Conservation (phyloP, 1,284 basidiomycete genomes). For the Boletus sp. region DNA sequence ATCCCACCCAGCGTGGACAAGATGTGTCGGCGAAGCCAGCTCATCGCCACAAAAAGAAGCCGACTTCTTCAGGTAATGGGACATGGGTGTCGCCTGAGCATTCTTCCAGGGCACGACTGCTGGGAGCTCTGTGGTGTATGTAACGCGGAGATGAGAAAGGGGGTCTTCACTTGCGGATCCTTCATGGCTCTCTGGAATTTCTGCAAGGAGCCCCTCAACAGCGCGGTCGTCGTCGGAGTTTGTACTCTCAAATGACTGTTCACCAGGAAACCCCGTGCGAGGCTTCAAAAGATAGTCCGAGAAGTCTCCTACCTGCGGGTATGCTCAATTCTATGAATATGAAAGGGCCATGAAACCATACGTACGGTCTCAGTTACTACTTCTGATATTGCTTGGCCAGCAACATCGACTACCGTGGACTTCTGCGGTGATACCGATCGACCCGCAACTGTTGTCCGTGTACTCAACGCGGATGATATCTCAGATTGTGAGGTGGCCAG, state of each 20-base stretch:
- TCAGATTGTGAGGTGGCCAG: slow-evolving; percentile 28
- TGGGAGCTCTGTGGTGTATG: slow-evolving; percentile 34
- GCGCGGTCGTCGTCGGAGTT: slow-evolving; percentile 37
- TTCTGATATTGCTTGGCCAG: slow-evolving; percentile 26
- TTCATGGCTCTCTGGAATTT: slow-evolving; percentile 32
- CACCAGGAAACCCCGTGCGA: slow-evolving; percentile 27
- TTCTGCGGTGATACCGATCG: slow-evolving; percentile 37
- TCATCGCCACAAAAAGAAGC: slow-evolving; percentile 38
- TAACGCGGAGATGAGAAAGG: slow-evolving; percentile 37
- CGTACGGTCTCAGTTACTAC: slow-evolving; percentile 31
- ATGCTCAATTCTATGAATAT: slow-evolving; percentile 32
- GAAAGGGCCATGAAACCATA: slow-evolving; percentile 30
- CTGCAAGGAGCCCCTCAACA: slow-evolving; percentile 34
- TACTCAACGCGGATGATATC: slow-evolving; percentile 28
- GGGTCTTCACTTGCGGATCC: slow-evolving; percentile 31
- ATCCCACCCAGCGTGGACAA: slow-evolving; percentile 59
- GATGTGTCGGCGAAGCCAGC: slow-evolving; percentile 40
- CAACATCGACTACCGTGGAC: slow-evolving; percentile 19
- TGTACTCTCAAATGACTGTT: slow-evolving; percentile 34
- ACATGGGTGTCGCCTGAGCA: slow-evolving; percentile 35
- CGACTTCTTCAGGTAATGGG: slow-evolving; percentile 37
- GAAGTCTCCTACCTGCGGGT: slow-evolving; percentile 32
- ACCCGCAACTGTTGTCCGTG: slow-evolving; percentile 32
- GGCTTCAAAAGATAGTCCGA: slow-evolving; percentile 27
- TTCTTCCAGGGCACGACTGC: slow-evolving; percentile 41